Conservation (phyloP, 208 protist genomes). For the Acanthamoeba castellanii region DNA sequence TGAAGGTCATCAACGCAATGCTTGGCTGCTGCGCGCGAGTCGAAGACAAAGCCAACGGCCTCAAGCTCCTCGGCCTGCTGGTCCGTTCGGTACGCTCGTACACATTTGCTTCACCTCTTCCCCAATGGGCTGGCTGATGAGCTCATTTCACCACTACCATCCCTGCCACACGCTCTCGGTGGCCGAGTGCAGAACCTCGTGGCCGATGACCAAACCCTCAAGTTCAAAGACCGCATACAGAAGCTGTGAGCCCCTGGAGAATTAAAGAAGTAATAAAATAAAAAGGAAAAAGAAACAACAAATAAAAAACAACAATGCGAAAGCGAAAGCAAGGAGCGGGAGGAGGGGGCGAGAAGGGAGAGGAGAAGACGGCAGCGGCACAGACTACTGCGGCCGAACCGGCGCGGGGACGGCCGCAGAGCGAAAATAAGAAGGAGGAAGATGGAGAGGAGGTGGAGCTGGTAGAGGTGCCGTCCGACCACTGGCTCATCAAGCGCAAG, state of each 20-base stretch:
- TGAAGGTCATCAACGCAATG: conserved; percentile 55
- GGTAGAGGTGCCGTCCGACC: not conserved
- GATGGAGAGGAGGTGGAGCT: not conserved
- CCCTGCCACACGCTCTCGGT: not conserved
- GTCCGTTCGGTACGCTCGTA: not conserved
- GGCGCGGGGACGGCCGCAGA: not conserved
- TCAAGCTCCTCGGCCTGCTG: conserved; percentile 43
- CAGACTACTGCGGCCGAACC: not conserved
- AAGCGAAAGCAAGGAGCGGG: not conserved
- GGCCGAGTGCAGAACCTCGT: not conserved
- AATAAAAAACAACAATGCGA: not conserved
- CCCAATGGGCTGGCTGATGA: not conserved
- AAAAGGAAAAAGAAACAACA: not conserved
- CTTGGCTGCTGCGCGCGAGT: conserved; percentile 56
- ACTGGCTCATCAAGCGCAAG: conserved; percentile 48
- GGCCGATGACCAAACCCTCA: conserved; percentile 31
- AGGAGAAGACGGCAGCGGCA: not conserved
- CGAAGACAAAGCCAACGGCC: not conserved
- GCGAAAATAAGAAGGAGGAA: not conserved
- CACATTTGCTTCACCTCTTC: not conserved
- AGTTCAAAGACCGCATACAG: conserved; percentile 52
- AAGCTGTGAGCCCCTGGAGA: not conserved
- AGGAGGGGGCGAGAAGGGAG: not conserved
- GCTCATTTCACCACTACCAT: not conserved
- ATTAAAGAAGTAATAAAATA: not conserved